phyloP scores from a whole-genome alignment of 306 rosid species.

The Gastrolobium bilobum region DNA sequence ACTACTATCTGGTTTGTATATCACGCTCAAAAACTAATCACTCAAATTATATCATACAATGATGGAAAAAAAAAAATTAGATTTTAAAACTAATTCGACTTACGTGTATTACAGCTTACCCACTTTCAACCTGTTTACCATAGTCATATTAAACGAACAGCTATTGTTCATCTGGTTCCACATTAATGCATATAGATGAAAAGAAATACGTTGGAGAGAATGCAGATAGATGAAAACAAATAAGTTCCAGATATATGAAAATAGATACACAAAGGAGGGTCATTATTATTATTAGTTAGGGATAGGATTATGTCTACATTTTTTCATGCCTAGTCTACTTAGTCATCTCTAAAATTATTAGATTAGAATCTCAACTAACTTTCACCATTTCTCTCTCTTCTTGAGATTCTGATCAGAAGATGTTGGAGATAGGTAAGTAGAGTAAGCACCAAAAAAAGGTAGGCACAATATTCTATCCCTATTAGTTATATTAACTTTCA shows the following conservation, averaged over 20 bases:
- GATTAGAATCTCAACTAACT: too few species aligned
- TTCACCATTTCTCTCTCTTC: too few species aligned
- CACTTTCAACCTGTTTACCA: not conserved
- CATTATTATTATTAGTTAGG: not conserved
- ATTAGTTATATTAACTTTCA: not conserved
- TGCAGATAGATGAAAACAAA: not conserved
- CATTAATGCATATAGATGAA: not conserved
- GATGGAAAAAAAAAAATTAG: not conserved
- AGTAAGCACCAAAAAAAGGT: too few species aligned
- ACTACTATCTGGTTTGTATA: not conserved
- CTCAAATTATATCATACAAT: not conserved
- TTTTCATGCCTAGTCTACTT: too few species aligned
- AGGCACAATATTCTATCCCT: too few species aligned
- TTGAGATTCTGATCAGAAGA: too few species aligned
- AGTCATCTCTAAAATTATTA: too few species aligned
- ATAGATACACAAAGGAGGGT: not conserved
- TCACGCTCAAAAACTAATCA: not conserved
- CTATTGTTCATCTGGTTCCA: not conserved
- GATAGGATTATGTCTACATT: too few species aligned
- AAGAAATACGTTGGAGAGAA: not conserved
- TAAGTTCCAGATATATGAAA: too few species aligned
- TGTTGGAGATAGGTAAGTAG: too few species aligned
- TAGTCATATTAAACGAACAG: not conserved
- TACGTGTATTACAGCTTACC: not conserved
- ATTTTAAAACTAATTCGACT: not conserved